Base-by-base conservation (phyloP, 208 protist species). In the Trypanosoma platydactyli region DNA sequence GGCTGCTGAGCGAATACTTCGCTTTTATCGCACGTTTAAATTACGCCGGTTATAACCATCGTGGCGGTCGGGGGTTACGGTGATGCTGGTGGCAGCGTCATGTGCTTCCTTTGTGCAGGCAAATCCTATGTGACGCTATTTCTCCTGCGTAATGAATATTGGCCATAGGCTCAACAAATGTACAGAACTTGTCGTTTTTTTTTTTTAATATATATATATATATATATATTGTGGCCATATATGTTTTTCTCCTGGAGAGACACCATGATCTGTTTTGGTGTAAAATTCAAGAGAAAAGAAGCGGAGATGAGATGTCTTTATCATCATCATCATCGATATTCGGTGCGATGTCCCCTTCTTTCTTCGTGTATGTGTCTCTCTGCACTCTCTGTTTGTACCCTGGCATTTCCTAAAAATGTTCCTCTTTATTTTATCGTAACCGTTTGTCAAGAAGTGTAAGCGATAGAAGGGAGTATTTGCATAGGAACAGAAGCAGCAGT, bases 11-110 rank as follows among this genome's bases (percentile, higher is more conserved):
- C 52, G 59, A 5, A 74, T 74, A 51, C 13, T 68, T 44, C 40
- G 68, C n/a, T 74, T 74, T 44, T 74, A 68, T 51, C 50, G 68
- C 13, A 9, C 20, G 0, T 51, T 7, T 12, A 67, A 74, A 30
- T 59, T 30, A 42, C 33, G 50, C 11, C 18, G 35, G 25, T 61
- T 25, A 55, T 24, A 20, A 5, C 12, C 0, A 20, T 25, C 52
- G 6, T 7, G 48, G 5, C 33, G 35, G 16, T 48, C 18, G n/a
- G n/a, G n/a, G n/a, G n/a, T n/a, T n/a, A n/a, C n/a, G n/a, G n/a
- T n/a, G n/a, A n/a, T n/a, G n/a, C n/a, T n/a, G n/a, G n/a, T n/a
- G n/a, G n/a, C n/a, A n/a, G n/a, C n/a, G 38, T 38, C 29, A 33
- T 15, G 20, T 40, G n/a, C 45, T 67, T 20, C 33, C 9, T 3